Evolutionary conservation across 169 alveolate species (phyloP), one percentile per base, ranked within the genome.

Genomic region (Amoebophrya sp.): DNA sequence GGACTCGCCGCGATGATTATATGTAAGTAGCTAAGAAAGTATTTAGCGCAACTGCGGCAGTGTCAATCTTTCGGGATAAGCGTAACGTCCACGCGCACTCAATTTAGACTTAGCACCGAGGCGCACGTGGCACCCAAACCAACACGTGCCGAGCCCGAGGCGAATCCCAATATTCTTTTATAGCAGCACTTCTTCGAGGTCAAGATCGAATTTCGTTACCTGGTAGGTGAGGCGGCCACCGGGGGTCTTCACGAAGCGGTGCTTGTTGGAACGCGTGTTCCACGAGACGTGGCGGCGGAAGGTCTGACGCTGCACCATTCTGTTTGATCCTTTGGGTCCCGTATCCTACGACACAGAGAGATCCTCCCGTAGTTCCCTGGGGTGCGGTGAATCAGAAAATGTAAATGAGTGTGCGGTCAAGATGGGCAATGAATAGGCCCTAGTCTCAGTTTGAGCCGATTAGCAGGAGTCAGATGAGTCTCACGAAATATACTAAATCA

Each of bases 241-340:
- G 87, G 97, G 97, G 70, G 97, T 96, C 94, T 94, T 96, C 92
- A 96, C 96, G 50, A 94, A 91, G 89, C 95, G 94, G 91, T 93
- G 93, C 91, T 93, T 93, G 94, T 96, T 96, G 48, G 97, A 95
- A 38, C 92, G 92, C 89, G 97, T 96, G 93, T 94, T 94, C 93
- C 94, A 96, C 90, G 95, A 93, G 91, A 93, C 92, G 89, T 94
- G 90, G 93, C 97, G 94, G 90, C 96, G 94, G 94, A 93, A 95
- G 39, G 96, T 94, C 88, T 95, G 96, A 94, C 97, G 95, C 89
- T 94, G 93, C 42, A 94, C 95, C 96, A 96, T 95, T 58, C 23
- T 58, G n/a, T n/a, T n/a, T n/a, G n/a, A n/a, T n/a, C n/a, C n/a
- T n/a, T n/a, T n/a, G n/a, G n/a, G n/a, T n/a, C n/a, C n/a, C n/a